These are phyloP conservation scores for Jatropha multifida DNA, from an alignment of 441 rosid species.

Conservation along the genomic window DNA sequence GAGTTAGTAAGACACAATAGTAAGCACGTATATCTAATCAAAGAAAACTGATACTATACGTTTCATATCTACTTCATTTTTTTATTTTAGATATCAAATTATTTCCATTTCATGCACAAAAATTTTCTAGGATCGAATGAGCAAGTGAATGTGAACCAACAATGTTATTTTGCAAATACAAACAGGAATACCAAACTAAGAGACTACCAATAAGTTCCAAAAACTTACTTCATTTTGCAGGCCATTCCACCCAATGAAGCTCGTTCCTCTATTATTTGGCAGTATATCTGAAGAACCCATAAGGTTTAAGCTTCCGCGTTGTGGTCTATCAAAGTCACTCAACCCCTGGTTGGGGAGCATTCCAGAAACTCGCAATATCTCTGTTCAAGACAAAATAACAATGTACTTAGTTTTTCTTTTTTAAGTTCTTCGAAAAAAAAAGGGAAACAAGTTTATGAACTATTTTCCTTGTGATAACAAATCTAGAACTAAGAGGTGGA, in stretches of 20 bases:
- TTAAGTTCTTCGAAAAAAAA: not conserved
- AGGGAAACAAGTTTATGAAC: not conserved
- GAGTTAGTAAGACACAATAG: not conserved
- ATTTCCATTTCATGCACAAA: not conserved
- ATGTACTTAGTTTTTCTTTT: not conserved
- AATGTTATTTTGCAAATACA: not conserved
- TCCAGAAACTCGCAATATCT: conserved; percentile 73
- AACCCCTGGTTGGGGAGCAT: conserved; percentile 76
- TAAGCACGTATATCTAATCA: not conserved
- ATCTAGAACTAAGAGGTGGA: not conserved
- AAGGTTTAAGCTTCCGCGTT: conserved; percentile 82
- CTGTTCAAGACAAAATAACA: conserved; percentile 38
- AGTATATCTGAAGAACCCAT: conserved; percentile 75
- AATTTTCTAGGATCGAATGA: not conserved
- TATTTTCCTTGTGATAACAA: not conserved
- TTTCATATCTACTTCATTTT: not conserved
- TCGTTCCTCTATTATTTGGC: conserved; percentile 50
- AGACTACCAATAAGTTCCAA: not conserved
- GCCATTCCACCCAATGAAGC: conserved; percentile 69
- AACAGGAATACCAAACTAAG: not conserved
- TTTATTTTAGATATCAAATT: not conserved
- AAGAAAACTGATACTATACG: not conserved
- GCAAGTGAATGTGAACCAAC: not conserved
- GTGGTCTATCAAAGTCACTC: conserved; percentile 63
- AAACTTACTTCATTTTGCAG: conserved; percentile 62